Conservation (phyloP, 164 flowering plant species). For the Paratinospora sagittata region DNA sequence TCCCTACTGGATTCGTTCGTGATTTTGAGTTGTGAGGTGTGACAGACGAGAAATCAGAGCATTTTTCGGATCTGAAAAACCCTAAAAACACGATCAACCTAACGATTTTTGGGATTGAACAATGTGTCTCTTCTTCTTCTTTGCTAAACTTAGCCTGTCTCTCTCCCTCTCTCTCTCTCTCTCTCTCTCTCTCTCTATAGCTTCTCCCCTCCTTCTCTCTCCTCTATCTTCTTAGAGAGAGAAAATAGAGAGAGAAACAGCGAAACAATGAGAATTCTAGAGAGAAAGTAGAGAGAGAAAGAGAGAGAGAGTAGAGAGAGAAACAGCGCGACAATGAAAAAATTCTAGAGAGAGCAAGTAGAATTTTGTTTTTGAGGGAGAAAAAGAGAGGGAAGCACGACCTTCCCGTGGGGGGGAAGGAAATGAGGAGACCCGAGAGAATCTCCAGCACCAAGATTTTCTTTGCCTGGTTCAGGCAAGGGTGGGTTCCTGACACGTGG, state of each 20-base stretch:
- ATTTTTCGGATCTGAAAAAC: constrained; percentile 17
- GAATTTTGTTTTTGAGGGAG: no score
- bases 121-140: no score
- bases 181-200: no score
- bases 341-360: no score
- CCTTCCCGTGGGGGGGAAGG: constrained; percentile 9
- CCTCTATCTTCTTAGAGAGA: no score
- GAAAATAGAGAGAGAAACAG: no score
- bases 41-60: constrained; percentile 2
- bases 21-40: constrained; percentile 1
- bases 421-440: background rate
- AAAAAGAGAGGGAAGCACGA: constrained; percentile 10
- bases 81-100: constrained; percentile 17
- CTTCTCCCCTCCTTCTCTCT: no score
- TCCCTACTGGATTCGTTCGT: background rate
- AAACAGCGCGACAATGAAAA: no score
- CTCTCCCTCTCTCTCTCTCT: background rate
- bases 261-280: no score
- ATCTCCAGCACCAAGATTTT: background rate
- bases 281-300: background rate
- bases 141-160: background rate
- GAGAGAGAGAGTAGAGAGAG: background rate
- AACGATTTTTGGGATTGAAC: constrained; percentile 1
- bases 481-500: background rate
- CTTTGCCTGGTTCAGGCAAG: background rate